phyloP scores from a whole-genome alignment of 257 asterid genomes.

The Leptodermis oblonga region DNA sequence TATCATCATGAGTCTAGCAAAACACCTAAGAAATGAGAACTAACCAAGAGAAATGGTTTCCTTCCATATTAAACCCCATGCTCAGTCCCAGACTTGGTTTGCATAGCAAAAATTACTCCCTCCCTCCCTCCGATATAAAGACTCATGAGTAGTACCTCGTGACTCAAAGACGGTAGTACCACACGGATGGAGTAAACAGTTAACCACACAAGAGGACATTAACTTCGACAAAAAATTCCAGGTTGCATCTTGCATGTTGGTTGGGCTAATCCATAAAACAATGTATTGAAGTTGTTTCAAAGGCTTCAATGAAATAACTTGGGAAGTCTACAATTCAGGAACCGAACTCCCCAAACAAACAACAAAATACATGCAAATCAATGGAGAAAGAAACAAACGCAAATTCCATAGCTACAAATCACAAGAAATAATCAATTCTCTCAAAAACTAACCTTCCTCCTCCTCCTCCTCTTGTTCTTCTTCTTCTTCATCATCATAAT shows the following conservation, averaged over 20 bases:
- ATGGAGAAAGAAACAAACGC: background rate
- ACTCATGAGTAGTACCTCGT: too few species aligned
- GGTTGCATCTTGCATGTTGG: background rate
- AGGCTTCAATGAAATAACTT: background rate
- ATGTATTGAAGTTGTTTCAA: background rate
- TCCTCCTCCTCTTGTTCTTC: constrained; percentile 27
- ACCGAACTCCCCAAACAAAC: background rate
- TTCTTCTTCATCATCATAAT: constrained; percentile 42
- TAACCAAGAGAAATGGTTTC: background rate
- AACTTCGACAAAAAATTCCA: background rate
- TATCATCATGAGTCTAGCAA: too few species aligned
- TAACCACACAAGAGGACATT: background rate
- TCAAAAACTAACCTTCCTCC: constrained; percentile 45
- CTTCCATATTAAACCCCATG: background rate
- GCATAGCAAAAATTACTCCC: too few species aligned
- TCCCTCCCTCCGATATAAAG: too few species aligned
- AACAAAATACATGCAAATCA: constrained; percentile 4
- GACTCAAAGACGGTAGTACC: too few species aligned
- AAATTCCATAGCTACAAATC: background rate
- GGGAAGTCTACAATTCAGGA: background rate
- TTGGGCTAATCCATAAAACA: background rate
- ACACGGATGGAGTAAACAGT: too few species aligned
- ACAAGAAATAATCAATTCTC: background rate
- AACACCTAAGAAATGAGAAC: background rate
- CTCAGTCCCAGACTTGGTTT: background rate